Evolutionary conservation across 176 grass and related monocot species (phyloP), one percentile per base, ranked within the genome.

Genomic region (Triticum timopheevii): DNA sequence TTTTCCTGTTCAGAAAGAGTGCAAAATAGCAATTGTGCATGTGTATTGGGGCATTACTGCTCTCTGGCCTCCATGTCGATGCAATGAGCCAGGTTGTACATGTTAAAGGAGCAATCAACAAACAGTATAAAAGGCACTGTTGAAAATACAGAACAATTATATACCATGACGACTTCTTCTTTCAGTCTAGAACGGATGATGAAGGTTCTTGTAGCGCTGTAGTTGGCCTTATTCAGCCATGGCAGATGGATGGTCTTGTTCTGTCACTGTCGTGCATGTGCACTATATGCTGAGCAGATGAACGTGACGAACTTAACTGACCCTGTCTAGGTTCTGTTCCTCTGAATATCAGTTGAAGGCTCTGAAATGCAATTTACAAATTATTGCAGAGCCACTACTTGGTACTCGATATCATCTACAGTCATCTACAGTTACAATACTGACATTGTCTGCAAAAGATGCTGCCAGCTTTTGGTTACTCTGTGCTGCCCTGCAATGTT

Each of bases 141-240:
- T 80, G 75, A 75, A 75, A 59, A 33, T 52, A 35, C 19, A 23
- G 40, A 65, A 25, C 40, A 83, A 78, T 70, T 82, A 83, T 16
- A 83, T 11, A 33, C 71, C 42, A 83, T n/a, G 88, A 61, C 27
- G 39, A 76, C 31, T 58, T 45, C 42, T 68, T 69, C 40, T 49
- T 77, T 52, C 89, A 79, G 17, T 72, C 86, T 86, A 59, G 39
- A 83, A 78, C 73, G 73, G 20, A 83, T 83, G 54, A 90, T 87
- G 80, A 58, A 83, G 25, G 64, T 73, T 86, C 23, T 80, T 85
- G 82, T 80, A 80, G 82, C 68, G 50, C 76, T 84, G 42, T 67
- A 73, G 45, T 49, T 45, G 78, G 25, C 19, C 45, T 49, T 49
- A 49, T 49, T 49, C 45, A 13, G 45, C 19, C 19, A 75, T 75